These are phyloP conservation scores for Austroboletus niveus DNA, from an alignment of 1,284 basidiomycete species.

Conservation along the genomic window DNA sequence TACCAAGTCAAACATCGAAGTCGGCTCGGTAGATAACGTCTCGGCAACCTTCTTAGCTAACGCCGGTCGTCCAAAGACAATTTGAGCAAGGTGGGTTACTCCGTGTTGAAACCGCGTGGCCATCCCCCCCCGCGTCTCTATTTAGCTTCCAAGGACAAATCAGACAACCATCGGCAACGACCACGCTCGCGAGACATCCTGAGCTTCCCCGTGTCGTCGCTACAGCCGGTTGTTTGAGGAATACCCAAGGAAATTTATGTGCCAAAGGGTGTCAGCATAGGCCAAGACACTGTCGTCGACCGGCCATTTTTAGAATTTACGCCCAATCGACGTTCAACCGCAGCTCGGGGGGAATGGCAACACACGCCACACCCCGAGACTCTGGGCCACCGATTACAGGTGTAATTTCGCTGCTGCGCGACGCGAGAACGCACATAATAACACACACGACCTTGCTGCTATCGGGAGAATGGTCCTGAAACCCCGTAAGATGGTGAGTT, in stretches of 20 bases:
- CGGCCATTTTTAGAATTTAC: not conserved
- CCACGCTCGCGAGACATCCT: not conserved
- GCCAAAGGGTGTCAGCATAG: not conserved
- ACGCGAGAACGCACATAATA: not conserved
- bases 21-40: not conserved
- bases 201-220: not conserved
- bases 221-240: no score
- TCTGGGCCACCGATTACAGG: not conserved
- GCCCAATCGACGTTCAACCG: not conserved
- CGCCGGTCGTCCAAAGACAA: not conserved
- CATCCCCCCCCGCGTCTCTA: not conserved
- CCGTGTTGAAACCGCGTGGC: constrained; percentile 8
- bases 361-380: not conserved
- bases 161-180: constrained; percentile 5
- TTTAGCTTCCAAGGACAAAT: constrained; percentile 1
- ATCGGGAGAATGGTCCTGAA: not conserved
- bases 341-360: not conserved
- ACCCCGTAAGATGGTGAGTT: constrained; percentile 1
- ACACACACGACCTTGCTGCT: not conserved
- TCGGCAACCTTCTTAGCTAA: not conserved
- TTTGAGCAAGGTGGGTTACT: constrained; percentile 1
- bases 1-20: not conserved
- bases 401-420: not conserved
- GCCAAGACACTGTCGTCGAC: not conserved
- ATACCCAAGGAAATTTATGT: no score